phyloP scores from a whole-genome alignment of 2,329 filamentous ascomycete genomes.

The Cucurbitaria berberidis region DNA sequence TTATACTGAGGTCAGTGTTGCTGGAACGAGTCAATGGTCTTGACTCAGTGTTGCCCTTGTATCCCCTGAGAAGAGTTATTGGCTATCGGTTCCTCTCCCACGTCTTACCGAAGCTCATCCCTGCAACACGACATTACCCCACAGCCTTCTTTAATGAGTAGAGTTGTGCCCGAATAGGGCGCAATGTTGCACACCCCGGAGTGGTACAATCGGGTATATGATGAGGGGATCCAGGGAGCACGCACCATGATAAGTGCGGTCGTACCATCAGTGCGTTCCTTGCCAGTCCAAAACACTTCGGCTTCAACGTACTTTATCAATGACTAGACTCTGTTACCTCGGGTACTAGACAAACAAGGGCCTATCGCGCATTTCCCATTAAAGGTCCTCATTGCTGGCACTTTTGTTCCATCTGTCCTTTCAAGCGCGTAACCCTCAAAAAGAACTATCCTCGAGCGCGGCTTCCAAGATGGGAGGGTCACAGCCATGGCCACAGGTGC shows the following conservation, averaged over 20 bases:
- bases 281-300: neutral
- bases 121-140: too few relatives aligned
- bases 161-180: neutral
- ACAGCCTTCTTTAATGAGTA: too few relatives aligned
- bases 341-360: neutral
- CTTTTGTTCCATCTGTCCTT: neutral
- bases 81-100: slow-evolving; percentile 9
- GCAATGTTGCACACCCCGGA: neutral
- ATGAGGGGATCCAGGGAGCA: neutral
- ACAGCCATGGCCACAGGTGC: slow-evolving; percentile 54
- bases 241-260: neutral
- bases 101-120: neutral
- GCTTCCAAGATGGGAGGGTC: slow-evolving; percentile 45
- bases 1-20: neutral
- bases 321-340: neutral
- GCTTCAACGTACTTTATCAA: neutral
- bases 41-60: neutral
- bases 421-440: neutral
- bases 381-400: neutral
- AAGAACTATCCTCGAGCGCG: neutral
- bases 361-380: neutral
- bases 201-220: neutral
- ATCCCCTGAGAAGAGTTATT: slow-evolving; percentile 1
- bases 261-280: neutral
- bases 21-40: neutral